Conservation (phyloP, 306 rosid genomes). For the Inga oerstediana region DNA sequence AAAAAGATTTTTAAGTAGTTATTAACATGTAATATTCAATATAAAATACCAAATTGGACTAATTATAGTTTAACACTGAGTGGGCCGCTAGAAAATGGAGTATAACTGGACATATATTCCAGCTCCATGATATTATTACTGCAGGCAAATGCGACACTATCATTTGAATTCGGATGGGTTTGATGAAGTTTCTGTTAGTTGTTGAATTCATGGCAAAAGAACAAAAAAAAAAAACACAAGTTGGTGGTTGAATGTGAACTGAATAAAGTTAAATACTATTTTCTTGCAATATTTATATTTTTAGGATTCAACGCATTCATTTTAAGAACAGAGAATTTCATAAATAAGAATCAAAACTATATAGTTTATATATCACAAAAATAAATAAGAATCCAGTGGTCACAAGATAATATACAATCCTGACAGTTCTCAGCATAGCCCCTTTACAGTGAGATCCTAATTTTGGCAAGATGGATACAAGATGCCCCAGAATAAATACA, state of each 20-base stretch:
- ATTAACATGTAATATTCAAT: background rate
- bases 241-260: background rate
- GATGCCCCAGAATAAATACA: constrained; percentile 27
- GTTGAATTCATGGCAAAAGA: background rate
- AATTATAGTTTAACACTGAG: background rate
- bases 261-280: background rate
- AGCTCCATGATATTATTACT: background rate
- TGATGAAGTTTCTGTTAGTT: background rate
- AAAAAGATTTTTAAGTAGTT: background rate
- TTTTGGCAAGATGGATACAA: constrained; percentile 27
- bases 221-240: background rate
- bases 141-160: background rate
- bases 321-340: too few relatives aligned
- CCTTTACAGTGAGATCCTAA: constrained; percentile 34
- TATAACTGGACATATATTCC: background rate
- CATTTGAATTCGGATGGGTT: background rate
- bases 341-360: too few relatives aligned
- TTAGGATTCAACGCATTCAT: too few relatives aligned
- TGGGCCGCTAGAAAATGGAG: background rate
- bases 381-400: too few relatives aligned
- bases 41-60: background rate
- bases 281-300: too few relatives aligned
- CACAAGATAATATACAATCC: constrained; percentile 35
- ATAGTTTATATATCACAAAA: too few relatives aligned
- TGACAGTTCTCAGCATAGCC: constrained; percentile 32